A percentile compares a stretch with the other conserved stretches of the same genome.
phyloP scores from a whole-genome alignment of 345 rosid genomes.

The Populus davidiana region DNA sequence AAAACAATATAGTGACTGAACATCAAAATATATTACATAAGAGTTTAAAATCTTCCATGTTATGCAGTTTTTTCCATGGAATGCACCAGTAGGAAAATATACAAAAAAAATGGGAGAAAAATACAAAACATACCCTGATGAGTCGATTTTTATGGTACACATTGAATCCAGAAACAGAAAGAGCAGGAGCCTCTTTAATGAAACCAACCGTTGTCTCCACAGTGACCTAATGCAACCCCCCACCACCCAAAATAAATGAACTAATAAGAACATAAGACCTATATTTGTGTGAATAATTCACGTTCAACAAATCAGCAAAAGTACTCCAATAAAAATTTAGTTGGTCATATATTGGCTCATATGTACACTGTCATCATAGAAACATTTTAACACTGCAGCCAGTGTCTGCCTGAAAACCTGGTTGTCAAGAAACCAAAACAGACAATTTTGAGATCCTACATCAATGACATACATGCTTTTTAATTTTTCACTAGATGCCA shows the following conservation, averaged over 20 bases:
- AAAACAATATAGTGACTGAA: not conserved
- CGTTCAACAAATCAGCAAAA: not conserved
- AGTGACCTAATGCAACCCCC: constrained; percentile 36
- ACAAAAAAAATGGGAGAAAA: not conserved
- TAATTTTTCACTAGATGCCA: not conserved
- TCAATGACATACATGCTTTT: not conserved
- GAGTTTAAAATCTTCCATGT: not conserved
- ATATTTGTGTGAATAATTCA: not conserved
- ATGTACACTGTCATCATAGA: not conserved
- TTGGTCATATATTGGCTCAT: not conserved
- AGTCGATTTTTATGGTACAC: constrained; percentile 95
- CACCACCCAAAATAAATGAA: constrained; percentile 10
- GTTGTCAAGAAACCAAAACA: not conserved
- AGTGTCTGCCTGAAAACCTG: not conserved
- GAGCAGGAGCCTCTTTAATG: constrained; percentile 60
- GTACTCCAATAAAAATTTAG: not conserved
- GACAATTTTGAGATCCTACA: not conserved
- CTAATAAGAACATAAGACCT: not conserved
- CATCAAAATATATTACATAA: not conserved
- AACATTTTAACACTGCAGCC: not conserved
- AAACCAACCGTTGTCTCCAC: constrained; percentile 77
- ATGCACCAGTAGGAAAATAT: not conserved
- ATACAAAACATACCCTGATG: constrained; percentile 57
- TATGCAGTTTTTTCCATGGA: not conserved
- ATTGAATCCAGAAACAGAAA: constrained; percentile 59